These are phyloP conservation scores for Taiozyma sp. DNA, from an alignment of 1,139 yeast genomes.

Conservation along the genomic window DNA sequence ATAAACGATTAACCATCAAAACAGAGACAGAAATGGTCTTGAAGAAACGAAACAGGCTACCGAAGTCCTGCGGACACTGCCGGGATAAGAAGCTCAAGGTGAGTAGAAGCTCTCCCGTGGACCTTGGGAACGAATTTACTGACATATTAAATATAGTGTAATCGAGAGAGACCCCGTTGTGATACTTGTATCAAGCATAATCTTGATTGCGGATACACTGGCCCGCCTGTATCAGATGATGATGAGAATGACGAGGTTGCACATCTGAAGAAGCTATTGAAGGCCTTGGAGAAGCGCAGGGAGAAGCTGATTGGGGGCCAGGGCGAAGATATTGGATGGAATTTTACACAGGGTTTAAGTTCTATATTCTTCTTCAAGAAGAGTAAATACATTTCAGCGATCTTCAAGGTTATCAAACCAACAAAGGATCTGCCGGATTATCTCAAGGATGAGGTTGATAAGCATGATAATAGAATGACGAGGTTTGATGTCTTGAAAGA, in stretches of 20 bases:
- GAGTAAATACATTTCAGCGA: slow-evolving; percentile 1
- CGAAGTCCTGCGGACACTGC: neutral
- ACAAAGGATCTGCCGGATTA: neutral
- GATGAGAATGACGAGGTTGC: neutral
- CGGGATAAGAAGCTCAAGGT: neutral
- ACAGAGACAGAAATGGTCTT: neutral
- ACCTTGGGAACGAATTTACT: neutral
- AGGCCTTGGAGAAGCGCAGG: slow-evolving; percentile 1
- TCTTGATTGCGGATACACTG: slow-evolving; percentile 1
- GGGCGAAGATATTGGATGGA: neutral
- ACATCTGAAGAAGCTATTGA: neutral
- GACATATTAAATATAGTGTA: neutral
- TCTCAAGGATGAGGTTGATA: slow-evolving; percentile 2
- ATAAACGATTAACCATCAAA: neutral
- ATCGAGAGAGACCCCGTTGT: slow-evolving; percentile 5
- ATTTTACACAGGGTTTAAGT: slow-evolving; percentile 1
- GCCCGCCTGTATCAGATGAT: neutral
- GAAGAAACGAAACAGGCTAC: neutral
- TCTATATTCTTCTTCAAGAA: neutral
- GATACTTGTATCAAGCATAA: slow-evolving; percentile 4
- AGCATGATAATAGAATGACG: slow-evolving; percentile 2
- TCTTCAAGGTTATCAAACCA: neutral
- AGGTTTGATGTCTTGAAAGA: slow-evolving; percentile 4
- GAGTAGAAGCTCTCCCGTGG: neutral
- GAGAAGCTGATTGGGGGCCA: neutral